Evolutionary conservation across 2,329 filamentous ascomycete species (phyloP).

Genomic region (Trichophyton verrucosum): DNA sequence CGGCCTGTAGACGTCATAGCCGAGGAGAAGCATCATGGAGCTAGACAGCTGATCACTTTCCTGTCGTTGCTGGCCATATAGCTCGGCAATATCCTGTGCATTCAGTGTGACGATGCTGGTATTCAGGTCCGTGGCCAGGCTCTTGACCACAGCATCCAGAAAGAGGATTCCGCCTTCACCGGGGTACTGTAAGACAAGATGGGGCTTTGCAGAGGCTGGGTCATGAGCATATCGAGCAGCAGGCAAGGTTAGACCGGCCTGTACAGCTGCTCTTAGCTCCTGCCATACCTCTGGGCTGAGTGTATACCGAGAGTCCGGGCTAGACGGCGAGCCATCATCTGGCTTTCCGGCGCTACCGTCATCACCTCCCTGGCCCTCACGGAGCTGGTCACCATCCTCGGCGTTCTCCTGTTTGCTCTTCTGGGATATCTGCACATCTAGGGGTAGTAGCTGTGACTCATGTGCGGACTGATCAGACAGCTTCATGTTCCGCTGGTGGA

Average conservation of each 20-base stretch:
- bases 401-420: not conserved
- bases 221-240: constrained; percentile 30
- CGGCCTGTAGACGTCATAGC: constrained; percentile 43
- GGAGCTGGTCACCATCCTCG: constrained; percentile 13
- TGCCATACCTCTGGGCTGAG: constrained; percentile 32
- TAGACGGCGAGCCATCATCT: not conserved
- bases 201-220: constrained; percentile 41
- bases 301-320: constrained; percentile 9
- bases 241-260: constrained; percentile 38
- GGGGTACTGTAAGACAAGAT: constrained; percentile 49
- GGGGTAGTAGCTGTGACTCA: constrained; percentile 10
- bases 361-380: constrained; percentile 18
- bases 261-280: constrained; percentile 40
- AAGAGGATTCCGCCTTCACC: constrained; percentile 42
- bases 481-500: constrained; percentile 25
- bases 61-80: constrained; percentile 31
- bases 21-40: constrained; percentile 31
- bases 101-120: constrained; percentile 33
- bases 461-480: constrained; percentile 14
- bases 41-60: constrained; percentile 24
- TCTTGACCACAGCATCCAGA: constrained; percentile 50
- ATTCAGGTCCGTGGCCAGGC: constrained; percentile 47
- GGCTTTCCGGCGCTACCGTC: constrained; percentile 16
- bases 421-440: constrained; percentile 21
- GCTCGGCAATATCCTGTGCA: constrained; percentile 35